phyloP scores from a whole-genome alignment of 108 stramenopile genomes.

The Schizochytrium sp. region DNA sequence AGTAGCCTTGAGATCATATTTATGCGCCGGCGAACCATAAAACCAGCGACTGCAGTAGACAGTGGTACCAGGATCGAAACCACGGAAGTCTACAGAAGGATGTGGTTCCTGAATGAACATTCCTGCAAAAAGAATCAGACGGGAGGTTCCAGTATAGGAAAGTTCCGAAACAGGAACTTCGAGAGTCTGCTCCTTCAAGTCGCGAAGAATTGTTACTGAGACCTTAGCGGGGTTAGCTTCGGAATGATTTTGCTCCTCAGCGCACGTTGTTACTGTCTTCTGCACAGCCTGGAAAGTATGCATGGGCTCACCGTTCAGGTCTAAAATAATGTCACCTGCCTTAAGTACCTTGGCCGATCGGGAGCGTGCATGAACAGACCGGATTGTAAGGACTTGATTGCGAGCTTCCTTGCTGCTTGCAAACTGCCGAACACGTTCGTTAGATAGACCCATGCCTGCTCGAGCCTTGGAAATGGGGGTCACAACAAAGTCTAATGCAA shows the following conservation, averaged over 20 bases:
- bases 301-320: neutral
- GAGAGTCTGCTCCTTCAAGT: neutral
- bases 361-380: conserved; percentile 30
- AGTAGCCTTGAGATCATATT: conserved; percentile 66
- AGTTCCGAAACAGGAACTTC: conserved; percentile 66
- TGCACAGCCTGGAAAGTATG: neutral
- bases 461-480: conserved; percentile 38
- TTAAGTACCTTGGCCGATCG: neutral
- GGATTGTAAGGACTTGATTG: conserved; percentile 46
- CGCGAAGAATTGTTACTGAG: neutral
- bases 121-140: conserved; percentile 70
- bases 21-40: conserved; percentile 71
- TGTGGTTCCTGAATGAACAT: conserved; percentile 71
- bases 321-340: conserved; percentile 40
- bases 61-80: conserved; percentile 63
- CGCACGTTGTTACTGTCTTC: neutral
- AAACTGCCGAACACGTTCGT: neutral
- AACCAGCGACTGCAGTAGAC: conserved; percentile 71
- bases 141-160: conserved; percentile 65
- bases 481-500: neutral
- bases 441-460: conserved; percentile 17
- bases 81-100: conserved; percentile 64
- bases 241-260: neutral
- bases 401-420: neutral
- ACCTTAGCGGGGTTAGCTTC: neutral